phyloP scores from a whole-genome alignment of 1,284 basidiomycete genomes.

The Ustilago trichophora region DNA sequence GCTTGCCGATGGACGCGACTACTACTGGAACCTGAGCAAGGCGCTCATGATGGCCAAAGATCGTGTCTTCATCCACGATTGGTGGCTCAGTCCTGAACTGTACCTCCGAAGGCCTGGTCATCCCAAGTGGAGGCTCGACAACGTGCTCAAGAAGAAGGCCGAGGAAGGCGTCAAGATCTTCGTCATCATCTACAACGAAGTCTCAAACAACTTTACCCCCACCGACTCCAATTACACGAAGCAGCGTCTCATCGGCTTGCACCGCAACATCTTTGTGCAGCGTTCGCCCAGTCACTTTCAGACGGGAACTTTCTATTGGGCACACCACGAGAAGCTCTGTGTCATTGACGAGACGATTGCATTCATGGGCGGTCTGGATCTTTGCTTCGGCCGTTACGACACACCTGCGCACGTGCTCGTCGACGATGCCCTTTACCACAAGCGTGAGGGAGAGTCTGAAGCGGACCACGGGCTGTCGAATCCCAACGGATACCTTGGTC shows the following conservation, averaged over 20 bases:
- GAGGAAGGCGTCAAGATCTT: constrained; percentile 96
- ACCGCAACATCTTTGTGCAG: constrained; percentile 95
- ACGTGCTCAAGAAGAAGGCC: constrained; percentile 88
- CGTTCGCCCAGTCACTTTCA: constrained; percentile 97
- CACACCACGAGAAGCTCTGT: constrained; percentile 94
- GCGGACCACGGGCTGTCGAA: constrained; percentile 21
- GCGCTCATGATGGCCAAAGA: constrained; percentile 91
- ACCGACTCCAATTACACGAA: constrained; percentile 80
- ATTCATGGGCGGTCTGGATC: constrained; percentile 96
- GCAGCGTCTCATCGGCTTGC: constrained; percentile 81
- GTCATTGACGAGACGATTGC: constrained; percentile 97
- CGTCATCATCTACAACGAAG: constrained; percentile 87
- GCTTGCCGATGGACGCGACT: constrained; percentile 88
- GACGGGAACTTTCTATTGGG: constrained; percentile 96
- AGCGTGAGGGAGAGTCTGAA: constrained; percentile 28
- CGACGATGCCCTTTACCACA: constrained; percentile 74
- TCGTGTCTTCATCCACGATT: constrained; percentile 68
- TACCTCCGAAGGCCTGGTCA: constrained; percentile 83
- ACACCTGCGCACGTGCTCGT: constrained; percentile 90
- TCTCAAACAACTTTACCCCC: constrained; percentile 90
- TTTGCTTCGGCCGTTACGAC: constrained; percentile 76
- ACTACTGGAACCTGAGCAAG: constrained; percentile 79
- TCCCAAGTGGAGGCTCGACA: constrained; percentile 87
- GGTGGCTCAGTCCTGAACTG: constrained; percentile 73
- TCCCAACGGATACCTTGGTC: constrained; percentile 47